Evolutionary conservation across 2,329 filamentous ascomycete genomes (phyloP).

Genomic region (Trichophyton simii): DNA sequence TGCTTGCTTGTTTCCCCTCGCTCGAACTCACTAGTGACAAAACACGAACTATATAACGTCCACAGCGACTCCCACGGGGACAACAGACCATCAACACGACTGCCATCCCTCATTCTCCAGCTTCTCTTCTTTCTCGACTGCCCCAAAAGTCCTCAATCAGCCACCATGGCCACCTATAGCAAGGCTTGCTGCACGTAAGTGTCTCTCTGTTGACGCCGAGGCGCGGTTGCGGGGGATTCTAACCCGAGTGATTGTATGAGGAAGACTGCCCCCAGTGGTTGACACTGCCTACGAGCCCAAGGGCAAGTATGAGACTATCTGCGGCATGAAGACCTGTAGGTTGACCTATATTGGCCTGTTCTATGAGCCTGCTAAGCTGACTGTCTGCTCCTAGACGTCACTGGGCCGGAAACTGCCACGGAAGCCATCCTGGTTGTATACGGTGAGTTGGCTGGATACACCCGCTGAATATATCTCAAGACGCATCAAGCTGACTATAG

Average conservation of each 20-base stretch:
- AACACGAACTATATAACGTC: background rate
- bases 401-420: constrained; percentile 43
- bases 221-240: background rate
- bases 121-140: background rate
- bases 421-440: constrained; percentile 47
- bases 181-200: constrained; percentile 36
- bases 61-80: background rate
- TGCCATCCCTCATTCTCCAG: background rate
- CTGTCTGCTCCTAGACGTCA: constrained; percentile 34
- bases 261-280: constrained; percentile 31
- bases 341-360: constrained; percentile 4
- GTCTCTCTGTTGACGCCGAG: background rate
- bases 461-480: background rate
- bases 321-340: constrained; percentile 50
- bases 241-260: background rate
- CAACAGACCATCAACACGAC: background rate
- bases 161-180: constrained; percentile 29
- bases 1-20: background rate
- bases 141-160: background rate
- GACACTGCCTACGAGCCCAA: constrained; percentile 42
- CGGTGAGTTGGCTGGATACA: constrained; percentile 19
- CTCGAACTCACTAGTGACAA: background rate
- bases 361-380: background rate
- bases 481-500: background rate
- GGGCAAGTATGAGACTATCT: constrained; percentile 46